Evolutionary conservation across 129 eudicot genomes (phyloP).

Genomic region (Centrapalus pauciflorus): DNA sequence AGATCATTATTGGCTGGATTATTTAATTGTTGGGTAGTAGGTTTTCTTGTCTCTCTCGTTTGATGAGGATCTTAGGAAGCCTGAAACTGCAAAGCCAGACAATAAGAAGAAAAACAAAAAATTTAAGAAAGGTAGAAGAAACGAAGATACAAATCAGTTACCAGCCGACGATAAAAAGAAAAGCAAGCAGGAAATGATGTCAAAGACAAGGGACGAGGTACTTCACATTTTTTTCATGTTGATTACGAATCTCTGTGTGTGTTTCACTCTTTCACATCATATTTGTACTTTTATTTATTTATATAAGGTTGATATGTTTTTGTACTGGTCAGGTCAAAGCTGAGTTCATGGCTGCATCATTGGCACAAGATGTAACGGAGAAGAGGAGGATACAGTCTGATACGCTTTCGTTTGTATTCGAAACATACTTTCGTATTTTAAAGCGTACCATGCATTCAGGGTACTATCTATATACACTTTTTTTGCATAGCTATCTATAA

Average conservation of each 20-base stretch:
- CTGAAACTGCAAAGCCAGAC: constrained; percentile 40
- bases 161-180: constrained; percentile 60
- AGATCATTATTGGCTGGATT: not conserved
- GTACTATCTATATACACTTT: constrained; percentile 22
- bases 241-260: not conserved
- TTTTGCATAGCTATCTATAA: no score
- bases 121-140: constrained; percentile 44
- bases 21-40: constrained; percentile 22
- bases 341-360: constrained; percentile 80
- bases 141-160: constrained; percentile 37
- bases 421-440: constrained; percentile 70
- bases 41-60: constrained; percentile 69
- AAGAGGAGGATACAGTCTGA: constrained; percentile 66
- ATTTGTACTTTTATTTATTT: not conserved
- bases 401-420: constrained; percentile 69
- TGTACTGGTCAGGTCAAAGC: constrained; percentile 60
- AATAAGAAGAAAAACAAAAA: constrained; percentile 44
- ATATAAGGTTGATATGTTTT: not conserved
- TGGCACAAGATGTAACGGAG: constrained; percentile 67
- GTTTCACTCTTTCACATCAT: not conserved
- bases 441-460: constrained; percentile 61
- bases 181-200: constrained; percentile 52
- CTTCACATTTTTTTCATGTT: no score
- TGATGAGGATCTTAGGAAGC: constrained; percentile 83
- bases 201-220: constrained; percentile 88